Evolutionary conservation across 2,329 filamentous ascomycete species (phyloP).

Genomic region (Fusarium sp.): DNA sequence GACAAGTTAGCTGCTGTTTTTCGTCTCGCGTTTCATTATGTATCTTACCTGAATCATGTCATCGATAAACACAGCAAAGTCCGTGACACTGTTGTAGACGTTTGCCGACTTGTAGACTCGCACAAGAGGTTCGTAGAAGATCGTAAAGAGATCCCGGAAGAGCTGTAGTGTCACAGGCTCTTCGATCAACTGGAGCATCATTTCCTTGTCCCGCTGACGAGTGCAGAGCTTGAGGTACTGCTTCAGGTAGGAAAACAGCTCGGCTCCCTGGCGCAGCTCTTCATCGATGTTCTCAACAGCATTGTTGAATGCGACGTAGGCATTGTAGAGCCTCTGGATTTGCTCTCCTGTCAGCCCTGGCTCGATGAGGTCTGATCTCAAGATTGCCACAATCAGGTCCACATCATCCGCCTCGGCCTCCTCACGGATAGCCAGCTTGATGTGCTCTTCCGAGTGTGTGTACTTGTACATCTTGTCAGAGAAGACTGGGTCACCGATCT

Average conservation of each 20-base stretch:
- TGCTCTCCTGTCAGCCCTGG: conserved; percentile 80
- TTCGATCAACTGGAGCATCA: conserved; percentile 97
- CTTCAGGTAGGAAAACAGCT: conserved; percentile 94
- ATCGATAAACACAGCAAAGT: conserved; percentile 93
- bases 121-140: conserved; percentile 98
- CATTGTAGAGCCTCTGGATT: conserved; percentile 88
- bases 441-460: conserved; percentile 77
- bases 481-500: conserved; percentile 84
- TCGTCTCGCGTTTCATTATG: not conserved
- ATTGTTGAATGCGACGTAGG: conserved; percentile 95
- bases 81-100: conserved; percentile 96
- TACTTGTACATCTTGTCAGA: conserved; percentile 86
- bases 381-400: conserved; percentile 86
- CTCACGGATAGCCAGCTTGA: conserved; percentile 79
- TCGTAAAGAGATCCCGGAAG: conserved; percentile 95
- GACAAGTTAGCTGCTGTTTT: conserved; percentile 15
- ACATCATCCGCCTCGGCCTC: conserved; percentile 81
- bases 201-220: conserved; percentile 91
- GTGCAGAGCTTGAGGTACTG: conserved; percentile 93
- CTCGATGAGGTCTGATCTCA: conserved; percentile 81
- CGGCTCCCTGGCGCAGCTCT: conserved; percentile 88
- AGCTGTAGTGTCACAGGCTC: conserved; percentile 97
- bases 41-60: conserved; percentile 83
- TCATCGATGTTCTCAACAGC: conserved; percentile 92
- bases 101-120: conserved; percentile 99